These are phyloP conservation scores for Papiliotrema terrestris DNA, from an alignment of 1,284 basidiomycete genomes.

Conservation along the genomic window DNA sequence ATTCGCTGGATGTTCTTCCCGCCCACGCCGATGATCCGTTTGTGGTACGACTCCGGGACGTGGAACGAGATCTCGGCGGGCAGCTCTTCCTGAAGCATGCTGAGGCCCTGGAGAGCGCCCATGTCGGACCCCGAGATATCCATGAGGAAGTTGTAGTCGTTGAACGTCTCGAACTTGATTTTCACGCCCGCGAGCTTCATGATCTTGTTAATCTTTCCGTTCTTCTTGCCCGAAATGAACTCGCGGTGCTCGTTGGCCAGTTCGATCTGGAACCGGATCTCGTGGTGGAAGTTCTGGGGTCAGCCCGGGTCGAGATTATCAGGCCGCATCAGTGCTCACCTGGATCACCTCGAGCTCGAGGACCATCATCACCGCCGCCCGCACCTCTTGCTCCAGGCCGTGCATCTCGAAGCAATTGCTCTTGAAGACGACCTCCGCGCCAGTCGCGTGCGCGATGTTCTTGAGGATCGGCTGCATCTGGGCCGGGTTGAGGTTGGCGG, in stretches of 20 bases:
- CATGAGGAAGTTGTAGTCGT: conserved; percentile 98
- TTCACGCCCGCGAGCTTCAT: conserved; percentile 95
- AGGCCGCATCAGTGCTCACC: no score
- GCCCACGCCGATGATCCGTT: conserved; percentile 97
- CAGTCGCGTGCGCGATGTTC: conserved; percentile 78
- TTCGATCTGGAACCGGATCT: conserved; percentile 98
- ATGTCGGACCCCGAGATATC: conserved; percentile 80
- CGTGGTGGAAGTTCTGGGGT: conserved; percentile 80
- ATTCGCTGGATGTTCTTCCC: conserved; percentile 98
- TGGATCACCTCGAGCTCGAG: conserved; percentile 88
- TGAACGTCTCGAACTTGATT: conserved; percentile 98
- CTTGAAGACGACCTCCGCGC: conserved; percentile 95
- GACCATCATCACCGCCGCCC: conserved; percentile 77
- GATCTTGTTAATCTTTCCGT: conserved; percentile 97
- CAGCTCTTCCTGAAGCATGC: conserved; percentile 89
- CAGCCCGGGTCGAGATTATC: background rate
- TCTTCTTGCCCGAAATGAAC: conserved; percentile 97
- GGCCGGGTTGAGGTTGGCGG: conserved; percentile 69
- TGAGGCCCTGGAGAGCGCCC: conserved; percentile 81
- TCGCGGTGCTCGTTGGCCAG: conserved; percentile 96
- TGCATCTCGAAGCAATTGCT: conserved; percentile 97
- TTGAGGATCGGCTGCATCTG: conserved; percentile 83
- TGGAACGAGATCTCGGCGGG: conserved; percentile 99
- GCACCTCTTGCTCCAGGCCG: conserved; percentile 89
- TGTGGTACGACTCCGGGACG: conserved; percentile 97